Percentiles rank a stretch among this genome's conserved stretches.
Conservation (phyloP, 108 stramenopile genomes). For the Skeletonema costatum region DNA sequence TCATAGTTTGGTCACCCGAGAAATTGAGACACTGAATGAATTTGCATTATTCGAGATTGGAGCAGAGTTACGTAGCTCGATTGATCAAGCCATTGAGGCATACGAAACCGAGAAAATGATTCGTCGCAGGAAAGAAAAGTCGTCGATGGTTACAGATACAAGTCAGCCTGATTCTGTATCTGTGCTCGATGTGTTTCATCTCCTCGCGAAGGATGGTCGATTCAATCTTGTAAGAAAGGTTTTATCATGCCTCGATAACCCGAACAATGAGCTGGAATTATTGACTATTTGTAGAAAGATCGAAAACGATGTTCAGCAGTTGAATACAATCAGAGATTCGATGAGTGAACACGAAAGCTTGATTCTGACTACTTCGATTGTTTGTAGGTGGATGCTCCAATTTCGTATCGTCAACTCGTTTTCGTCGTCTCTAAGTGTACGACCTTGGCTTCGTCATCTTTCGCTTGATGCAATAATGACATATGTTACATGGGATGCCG, state of each 20-base stretch:
- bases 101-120: conserved; percentile 30
- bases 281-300: not conserved
- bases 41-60: conserved; percentile 41
- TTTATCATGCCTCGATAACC: conserved; percentile 10
- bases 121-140: conserved; percentile 17
- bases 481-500: conserved; percentile 78
- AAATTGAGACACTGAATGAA: conserved; percentile 13
- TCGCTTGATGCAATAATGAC: conserved; percentile 74
- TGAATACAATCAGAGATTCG: conserved; percentile 15
- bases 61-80: conserved; percentile 38
- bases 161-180: not conserved
- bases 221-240: conserved; percentile 16
- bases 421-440: conserved; percentile 7
- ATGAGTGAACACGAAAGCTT: conserved; percentile 65
- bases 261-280: conserved; percentile 7
- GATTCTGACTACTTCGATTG: conserved; percentile 50
- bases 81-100: conserved; percentile 22
- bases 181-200: conserved; percentile 6
- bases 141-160: not conserved
- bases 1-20: not conserved
- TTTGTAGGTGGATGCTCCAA: conserved; percentile 52
- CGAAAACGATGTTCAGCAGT: conserved; percentile 23
- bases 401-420: conserved; percentile 16
- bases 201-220: conserved; percentile 31
- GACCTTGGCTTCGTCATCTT: conserved; percentile 85